Base-by-base conservation (phyloP, 2,329 filamentous ascomycete species). In the Rutstroemia sp. region DNA sequence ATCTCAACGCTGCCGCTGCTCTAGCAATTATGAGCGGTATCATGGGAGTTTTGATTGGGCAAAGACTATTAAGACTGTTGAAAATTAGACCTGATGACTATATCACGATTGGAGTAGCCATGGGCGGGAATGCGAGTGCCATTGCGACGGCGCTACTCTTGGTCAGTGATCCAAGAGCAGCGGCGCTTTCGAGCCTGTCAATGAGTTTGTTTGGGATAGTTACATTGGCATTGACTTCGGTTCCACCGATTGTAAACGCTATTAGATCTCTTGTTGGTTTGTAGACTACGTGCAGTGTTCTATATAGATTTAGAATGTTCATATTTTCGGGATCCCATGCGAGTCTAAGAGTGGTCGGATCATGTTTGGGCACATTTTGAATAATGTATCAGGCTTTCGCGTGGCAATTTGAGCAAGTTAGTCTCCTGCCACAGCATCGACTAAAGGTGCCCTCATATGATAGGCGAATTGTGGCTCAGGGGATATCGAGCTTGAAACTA, bases 141-240 rank as follows among this genome's bases (percentile, higher is more conserved):
- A 79, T 85, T 41, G 80, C 75, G 1, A 84, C 81, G 3, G 80
- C 82, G 0, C 65, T 83, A 37, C 69, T 85, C 2, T 67, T 85
- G 2, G 72, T 75, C 2, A 78, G 76, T 1, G 81, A 85, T 59
- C 80, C 80, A 1, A 73, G 81, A 45, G 81, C 80, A 5, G 82
- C 81, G 0, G 80, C 82, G 18, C 70, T 84, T 51, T 80, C 78
- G 18, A 82, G 78, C 61, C 67, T 85, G 23, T 79, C 79, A 0
- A 84, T 85, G 82, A 79, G 76, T 51, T 61, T 84, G 8, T 83
- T 85, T 62, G 80, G 81, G 8, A 79, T 80, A 2, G 77, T 83
- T 10, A 83, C 79, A 0, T 75, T 84, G 16, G 69, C 81, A 4
- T 75, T 83, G 62, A 83, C 80, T 1, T 80, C 79, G 1, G 76